phyloP scores from a whole-genome alignment of 768 basidiomycete species.

The Suillus bovinus region DNA sequence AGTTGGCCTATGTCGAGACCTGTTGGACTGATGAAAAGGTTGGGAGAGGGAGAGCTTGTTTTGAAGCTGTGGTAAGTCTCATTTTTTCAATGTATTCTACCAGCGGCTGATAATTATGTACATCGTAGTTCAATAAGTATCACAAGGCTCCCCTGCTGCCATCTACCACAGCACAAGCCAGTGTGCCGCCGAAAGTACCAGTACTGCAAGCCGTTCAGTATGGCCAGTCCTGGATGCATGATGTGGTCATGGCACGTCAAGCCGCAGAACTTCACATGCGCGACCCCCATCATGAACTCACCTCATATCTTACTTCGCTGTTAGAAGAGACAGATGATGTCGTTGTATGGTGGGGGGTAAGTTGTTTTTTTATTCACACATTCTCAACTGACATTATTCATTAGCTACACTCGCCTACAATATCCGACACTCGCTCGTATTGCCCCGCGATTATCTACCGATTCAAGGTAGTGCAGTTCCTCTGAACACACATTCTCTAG shows the following conservation, averaged over 20 bases:
- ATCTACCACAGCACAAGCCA: too few species aligned
- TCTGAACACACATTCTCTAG: constrained; percentile 31
- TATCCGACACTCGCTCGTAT: constrained; percentile 22
- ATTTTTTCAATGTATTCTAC: too few species aligned
- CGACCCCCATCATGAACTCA: constrained; percentile 4
- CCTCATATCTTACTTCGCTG: constrained; percentile 4
- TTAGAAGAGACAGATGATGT: constrained; percentile 1
- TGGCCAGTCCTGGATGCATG: too few species aligned
- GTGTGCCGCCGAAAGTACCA: too few species aligned
- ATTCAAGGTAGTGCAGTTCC: constrained; percentile 14
- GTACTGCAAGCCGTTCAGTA: too few species aligned
- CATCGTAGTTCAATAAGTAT: too few species aligned
- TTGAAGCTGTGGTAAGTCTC: too few species aligned
- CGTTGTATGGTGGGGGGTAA: constrained; percentile 3
- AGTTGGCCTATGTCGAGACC: not conserved
- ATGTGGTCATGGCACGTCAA: too few species aligned
- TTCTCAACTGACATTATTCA: not conserved
- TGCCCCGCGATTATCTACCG: constrained; percentile 13
- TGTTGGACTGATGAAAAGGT: too few species aligned
- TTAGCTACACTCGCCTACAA: constrained; percentile 12
- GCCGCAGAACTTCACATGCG: not conserved
- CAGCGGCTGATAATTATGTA: too few species aligned
- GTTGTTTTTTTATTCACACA: not conserved
- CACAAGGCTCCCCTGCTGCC: too few species aligned
- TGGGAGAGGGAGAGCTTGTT: too few species aligned